Base-by-base conservation (phyloP, 768 basidiomycete species). In the Termitomyces titanicus region DNA sequence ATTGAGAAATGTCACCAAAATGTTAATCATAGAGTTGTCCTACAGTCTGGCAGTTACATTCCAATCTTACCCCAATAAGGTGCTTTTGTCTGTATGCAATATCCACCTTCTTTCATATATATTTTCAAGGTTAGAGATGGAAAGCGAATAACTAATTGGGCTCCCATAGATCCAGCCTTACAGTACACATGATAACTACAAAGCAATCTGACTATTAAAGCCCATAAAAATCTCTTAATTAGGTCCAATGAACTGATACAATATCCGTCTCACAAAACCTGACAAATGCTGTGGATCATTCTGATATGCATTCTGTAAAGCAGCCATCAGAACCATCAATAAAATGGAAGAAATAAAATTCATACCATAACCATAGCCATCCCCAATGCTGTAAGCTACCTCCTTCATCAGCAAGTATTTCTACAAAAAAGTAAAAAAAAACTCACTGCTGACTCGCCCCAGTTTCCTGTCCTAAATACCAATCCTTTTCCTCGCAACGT, bases 361-460 rank as follows among this genome's bases (percentile, higher is more conserved):
- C 83, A 54, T 58, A 84, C 87, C 91, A 94, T 89, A 37, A 95
- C 89, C 92, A 97, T 91, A 6, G 85, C 87, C 88, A 94, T 92
- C 11, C 88, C 93, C 54, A 88, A 75, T 2, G 86, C 84, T 8
- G 85, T 84, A 44, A 89, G 68, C 79, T 81, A 44, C 13, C 29
- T 43, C 53, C 55, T 35, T 17, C 37, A 67, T 66, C 20, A 51
- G 25, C 15, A 50, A 40, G 31, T 10, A 13, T 35, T 3, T 15
- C 46, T 58, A 59, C 35, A 13, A 11, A 57, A 45, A 50, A 33
- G 53, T 33, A 13, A 39, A 51, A 40, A 52, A 51, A 46, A 38
- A 71, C 83, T 71, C 64, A 88, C 80, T 64, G 88, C 64, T 45
- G 78, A 77, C 64, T 86, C 88, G 0, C 89, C 90, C 71, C 79